Evolutionary conservation across 306 rosid genomes (phyloP), one percentile per base, ranked within the genome.

Genomic region (Nissolia schottii): DNA sequence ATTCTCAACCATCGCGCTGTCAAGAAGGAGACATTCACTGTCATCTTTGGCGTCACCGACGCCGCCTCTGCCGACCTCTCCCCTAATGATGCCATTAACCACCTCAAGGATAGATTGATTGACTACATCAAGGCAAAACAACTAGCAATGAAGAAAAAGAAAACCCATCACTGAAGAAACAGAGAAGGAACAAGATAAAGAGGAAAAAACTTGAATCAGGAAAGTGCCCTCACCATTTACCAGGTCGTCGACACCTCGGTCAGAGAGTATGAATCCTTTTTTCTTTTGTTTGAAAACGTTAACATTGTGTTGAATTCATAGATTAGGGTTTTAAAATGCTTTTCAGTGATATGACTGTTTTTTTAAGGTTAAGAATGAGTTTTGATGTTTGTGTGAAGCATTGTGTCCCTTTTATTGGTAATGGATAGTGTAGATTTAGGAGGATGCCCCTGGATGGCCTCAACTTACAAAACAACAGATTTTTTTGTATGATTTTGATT

Each of bases 221-320:
- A n/a, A n/a, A n/a, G n/a, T 41, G 99, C 92, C 3, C 93, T 95
- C 38, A 87, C 97, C 12, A 97, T 91, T 62, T 95, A 97, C 75
- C 99, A 95, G 73, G 78, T 82, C 56, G 93, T 89, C 13, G 99
- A 95, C 19, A 91, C 96, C 20, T 55, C 96, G 9, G 77, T 74
- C 31, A 80, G 96, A 84, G 99, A 91, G 97, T 91, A 62, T 25
- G 96, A 80, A 78, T 14, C 7, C 18, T n/a, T 67, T 10, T 23
- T 25, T 2, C 8, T 14, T 34, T 1, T 16, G 6, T 2, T 20
- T 11, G 5, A 16, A 13, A n/a, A 13, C 2, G 4, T 16, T 3
- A 22, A 12, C 1, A 11, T 29, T n/a, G 58, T 6, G 24, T 64
- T 79, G n/a, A 13, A 28, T 65, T 57, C 56, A 15, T 35, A 23